phyloP scores from a whole-genome alignment of 768 basidiomycete genomes.

The Lactarius tabidus region DNA sequence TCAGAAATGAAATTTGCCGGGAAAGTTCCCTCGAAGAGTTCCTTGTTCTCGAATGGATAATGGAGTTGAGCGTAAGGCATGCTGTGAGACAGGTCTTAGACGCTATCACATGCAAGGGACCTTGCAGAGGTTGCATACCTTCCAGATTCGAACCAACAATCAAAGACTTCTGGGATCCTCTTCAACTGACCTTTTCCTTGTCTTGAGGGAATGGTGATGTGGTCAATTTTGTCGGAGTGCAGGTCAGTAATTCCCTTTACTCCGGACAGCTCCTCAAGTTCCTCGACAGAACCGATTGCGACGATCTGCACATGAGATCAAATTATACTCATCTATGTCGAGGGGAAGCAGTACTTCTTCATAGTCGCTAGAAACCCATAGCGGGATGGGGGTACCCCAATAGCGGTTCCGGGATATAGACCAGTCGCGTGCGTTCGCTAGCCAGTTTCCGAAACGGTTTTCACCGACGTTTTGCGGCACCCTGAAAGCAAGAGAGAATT shows the following conservation, averaged over 20 bases:
- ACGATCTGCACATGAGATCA: constrained; percentile 5
- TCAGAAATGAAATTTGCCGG: constrained; percentile 98
- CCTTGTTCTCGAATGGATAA: constrained; percentile 97
- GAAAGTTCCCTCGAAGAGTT: constrained; percentile 76
- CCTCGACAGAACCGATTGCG: constrained; percentile 71
- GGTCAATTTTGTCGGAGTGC: constrained; percentile 92
- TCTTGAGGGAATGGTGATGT: constrained; percentile 92
- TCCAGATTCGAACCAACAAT: constrained; percentile 99
- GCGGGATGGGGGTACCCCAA: constrained; percentile 96
- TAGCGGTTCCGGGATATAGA: constrained; percentile 98
- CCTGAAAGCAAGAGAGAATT: constrained; percentile 40
- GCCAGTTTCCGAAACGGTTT: constrained; percentile 93
- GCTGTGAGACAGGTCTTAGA: constrained; percentile 40
- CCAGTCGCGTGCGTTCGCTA: constrained; percentile 98
- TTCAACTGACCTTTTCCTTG: constrained; percentile 80
- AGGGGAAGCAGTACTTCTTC: constrained; percentile 60
- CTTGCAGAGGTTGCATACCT: constrained; percentile 48
- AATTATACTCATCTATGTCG: neutral
- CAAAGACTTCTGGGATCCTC: constrained; percentile 97
- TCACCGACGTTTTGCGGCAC: constrained; percentile 91
- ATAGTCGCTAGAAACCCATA: constrained; percentile 93
- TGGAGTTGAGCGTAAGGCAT: constrained; percentile 99
- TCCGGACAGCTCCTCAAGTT: constrained; percentile 85
- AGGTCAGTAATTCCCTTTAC: constrained; percentile 80
- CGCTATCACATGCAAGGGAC: neutral